Conservation (phyloP, 208 protist genomes). For the Trypanosoma platydactyli region DNA sequence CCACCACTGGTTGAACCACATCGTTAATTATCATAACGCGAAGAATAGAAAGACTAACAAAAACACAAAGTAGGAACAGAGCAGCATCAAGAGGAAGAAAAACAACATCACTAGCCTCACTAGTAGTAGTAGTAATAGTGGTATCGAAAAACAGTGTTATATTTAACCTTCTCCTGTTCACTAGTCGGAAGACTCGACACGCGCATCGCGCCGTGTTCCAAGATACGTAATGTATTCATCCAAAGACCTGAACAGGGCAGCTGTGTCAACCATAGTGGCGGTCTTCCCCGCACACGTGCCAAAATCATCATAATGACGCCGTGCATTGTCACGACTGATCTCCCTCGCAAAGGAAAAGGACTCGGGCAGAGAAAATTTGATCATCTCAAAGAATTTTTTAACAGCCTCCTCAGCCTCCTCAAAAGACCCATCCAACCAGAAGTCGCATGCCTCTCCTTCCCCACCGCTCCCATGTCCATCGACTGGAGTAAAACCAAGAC, state of each 20-base stretch:
- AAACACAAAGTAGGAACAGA: constrained; percentile 4
- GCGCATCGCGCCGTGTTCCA: constrained; percentile 63
- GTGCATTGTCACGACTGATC: constrained; percentile 20
- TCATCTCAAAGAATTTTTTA: constrained; percentile 52
- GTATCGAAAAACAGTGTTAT: background rate
- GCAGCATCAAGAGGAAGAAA: background rate
- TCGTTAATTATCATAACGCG: constrained; percentile 9
- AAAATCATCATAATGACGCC: background rate
- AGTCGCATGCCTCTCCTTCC: constrained; percentile 8
- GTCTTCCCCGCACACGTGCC: background rate
- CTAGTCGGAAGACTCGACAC: constrained; percentile 18
- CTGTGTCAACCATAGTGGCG: constrained; percentile 44
- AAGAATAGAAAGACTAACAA: background rate
- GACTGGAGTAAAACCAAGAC: constrained; percentile 62
- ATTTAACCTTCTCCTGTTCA: background rate
- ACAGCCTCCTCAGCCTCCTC: constrained; percentile 41
- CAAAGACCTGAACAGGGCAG: constrained; percentile 37
- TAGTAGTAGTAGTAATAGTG: background rate
- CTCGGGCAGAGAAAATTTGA: constrained; percentile 61
- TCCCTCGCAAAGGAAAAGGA: constrained; percentile 60
- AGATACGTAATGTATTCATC: constrained; percentile 71
- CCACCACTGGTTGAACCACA: no score
- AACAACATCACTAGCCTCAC: constrained; percentile 5
- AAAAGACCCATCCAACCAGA: constrained; percentile 73
- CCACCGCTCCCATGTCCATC: background rate